Evolutionary conservation across 2,329 filamentous ascomycete species (phyloP).

Genomic region (Colletotrichum sp.): DNA sequence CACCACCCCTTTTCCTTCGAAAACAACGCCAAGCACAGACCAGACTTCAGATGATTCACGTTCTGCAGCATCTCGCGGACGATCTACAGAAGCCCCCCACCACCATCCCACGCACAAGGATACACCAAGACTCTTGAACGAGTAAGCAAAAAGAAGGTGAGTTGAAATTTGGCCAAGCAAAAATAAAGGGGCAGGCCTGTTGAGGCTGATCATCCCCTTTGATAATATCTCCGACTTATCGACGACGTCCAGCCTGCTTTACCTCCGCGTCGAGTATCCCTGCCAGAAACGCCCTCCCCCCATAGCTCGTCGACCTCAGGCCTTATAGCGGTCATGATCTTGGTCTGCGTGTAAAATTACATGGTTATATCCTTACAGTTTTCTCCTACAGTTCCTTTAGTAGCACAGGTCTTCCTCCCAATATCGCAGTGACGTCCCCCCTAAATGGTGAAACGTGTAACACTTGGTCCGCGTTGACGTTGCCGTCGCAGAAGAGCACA

Average conservation of each 20-base stretch:
- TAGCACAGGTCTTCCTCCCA: not conserved
- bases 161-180: not conserved
- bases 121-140: not conserved
- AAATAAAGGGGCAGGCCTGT: not conserved
- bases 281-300: not conserved
- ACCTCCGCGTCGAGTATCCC: not conserved
- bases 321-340: not conserved
- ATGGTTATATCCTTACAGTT: slow-evolving; percentile 10
- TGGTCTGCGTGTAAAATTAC: not conserved
- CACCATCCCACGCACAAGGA: not conserved
- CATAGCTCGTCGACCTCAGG: not conserved
- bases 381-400: not conserved
- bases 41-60: slow-evolving; percentile 15
- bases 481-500: not conserved
- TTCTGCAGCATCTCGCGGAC: not conserved
- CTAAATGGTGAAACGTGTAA: not conserved
- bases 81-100: not conserved
- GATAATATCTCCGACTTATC: not conserved
- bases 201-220: not conserved
- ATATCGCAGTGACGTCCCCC: not conserved
- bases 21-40: not conserved
- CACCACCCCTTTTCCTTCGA: not conserved
- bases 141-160: not conserved
- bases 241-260: not conserved
- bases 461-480: not conserved